Base-by-base conservation (phyloP, 805 yeast genomes). In the Kockiozyma suomiensis region DNA sequence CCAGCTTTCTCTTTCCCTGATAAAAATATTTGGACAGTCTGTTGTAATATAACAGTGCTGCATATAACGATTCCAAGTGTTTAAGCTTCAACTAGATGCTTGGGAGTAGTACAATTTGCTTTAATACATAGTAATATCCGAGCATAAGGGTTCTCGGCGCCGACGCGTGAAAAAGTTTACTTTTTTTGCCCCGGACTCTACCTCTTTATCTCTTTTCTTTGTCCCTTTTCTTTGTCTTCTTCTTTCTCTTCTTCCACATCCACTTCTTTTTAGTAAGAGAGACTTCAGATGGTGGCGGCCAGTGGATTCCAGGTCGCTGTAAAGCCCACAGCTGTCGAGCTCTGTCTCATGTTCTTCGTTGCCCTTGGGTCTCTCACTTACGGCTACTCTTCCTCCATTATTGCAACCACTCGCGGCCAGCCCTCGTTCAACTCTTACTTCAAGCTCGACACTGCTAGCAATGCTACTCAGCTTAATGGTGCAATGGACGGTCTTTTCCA, bases 331-430 rank as follows among this genome's bases (percentile, higher is more conserved):
- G 57, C 51, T 17, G 15, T 54, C 2, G 57, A 54, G 50, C 57
- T 54, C 25, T 33, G 45, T 37, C 46, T 54, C 17, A 54, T 54
- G 57, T 47, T 38, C 42, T 54, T 47, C 37, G 58, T 54, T 28
- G 53, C 58, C 19, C 53, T 54, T 17, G 58, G 58, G 13, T 42
- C 50, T 8, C 41, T 54, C 19, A 54, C 58, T 4, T 54, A 47
- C 40, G 62, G 62, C n/a, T 58, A 58, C 55, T 38, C 46, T n/a
- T 41, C 50, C 25, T 41, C 51, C 10, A 33, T 53, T 15, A 58
- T 58, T 35, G 19, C 57, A 30, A 53, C 61, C 17, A 58, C 58
- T n/a, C 54, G 50, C 19, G 55, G 62, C 15, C 59, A 54, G 55
- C 58, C 55, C 4, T 35, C 48, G 13, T 53, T 58, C 41, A 41